Base-by-base conservation (phyloP, 768 basidiomycete species). In the Clathrus columnatus region DNA sequence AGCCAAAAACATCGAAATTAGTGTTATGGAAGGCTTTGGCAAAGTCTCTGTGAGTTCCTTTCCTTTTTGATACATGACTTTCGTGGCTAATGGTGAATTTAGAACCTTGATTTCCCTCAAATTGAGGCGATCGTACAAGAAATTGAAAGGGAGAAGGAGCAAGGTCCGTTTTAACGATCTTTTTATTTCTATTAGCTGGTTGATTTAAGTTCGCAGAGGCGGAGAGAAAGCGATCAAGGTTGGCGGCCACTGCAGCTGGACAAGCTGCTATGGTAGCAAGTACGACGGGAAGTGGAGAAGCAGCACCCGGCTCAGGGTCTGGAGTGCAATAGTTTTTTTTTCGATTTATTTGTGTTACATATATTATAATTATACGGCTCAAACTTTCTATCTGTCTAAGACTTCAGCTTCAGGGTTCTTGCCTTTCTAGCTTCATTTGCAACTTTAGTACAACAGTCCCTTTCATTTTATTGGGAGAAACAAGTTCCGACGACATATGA, bases 1-100 rank as follows among this genome's bases (percentile, higher is more conserved):
- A n/a, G 96, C 96, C 4, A 98, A 98, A 76, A 99, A 99, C 70
- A 98, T 99, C 60, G 96, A 99, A 69, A 91, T 99, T 63, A 93
- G 88, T 59, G 90, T 97, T 45, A 94, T 98, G 91, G 93, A 96
- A 66, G 81, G 85, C 58, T 97, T 91, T 67, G 90, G 91, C 57
- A 88, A 93, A 72, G 82, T 95, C 53, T 90, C 91, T 45, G 94
- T 96, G 60, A 60, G 80, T 65, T n/a, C 55, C 20, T 14, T 43
- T 51, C 30, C 42, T 46, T 17, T 42, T 43, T 50, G 4, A n/a
- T n/a, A 50, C n/a, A 26, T 29, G 20, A 54, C 27, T 20, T 32
- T 56, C n/a, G 26, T 30, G 18, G 49, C 32, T 1, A 26, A 21
- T 50, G 54, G 42, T 7, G 18, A 5, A 24, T 49, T 48, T 64